Conservation (phyloP, 352 stramenopile species). For the Phytophthora nicotianae region DNA sequence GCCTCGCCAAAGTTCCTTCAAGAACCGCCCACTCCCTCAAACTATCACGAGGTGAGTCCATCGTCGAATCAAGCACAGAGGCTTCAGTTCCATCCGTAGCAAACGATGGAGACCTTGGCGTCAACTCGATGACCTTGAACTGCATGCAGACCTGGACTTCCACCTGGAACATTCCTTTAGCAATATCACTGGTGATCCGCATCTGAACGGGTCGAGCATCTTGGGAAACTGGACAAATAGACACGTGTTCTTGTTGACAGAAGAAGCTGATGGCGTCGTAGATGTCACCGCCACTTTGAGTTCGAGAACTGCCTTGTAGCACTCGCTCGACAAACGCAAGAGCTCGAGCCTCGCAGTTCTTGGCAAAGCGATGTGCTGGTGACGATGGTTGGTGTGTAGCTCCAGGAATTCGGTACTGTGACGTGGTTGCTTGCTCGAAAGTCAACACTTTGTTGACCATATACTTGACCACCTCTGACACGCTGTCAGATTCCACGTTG, state of each 20-base stretch:
- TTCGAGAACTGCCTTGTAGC: slow-evolving; percentile 67
- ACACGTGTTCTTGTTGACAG: slow-evolving; percentile 60
- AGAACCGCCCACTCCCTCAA: slow-evolving; percentile 59
- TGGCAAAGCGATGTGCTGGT: slow-evolving; percentile 40
- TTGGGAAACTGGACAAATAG: slow-evolving; percentile 73
- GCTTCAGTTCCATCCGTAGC: slow-evolving; percentile 1
- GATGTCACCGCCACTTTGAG: slow-evolving; percentile 80
- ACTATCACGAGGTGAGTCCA: slow-evolving; percentile 19
- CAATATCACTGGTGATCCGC: slow-evolving; percentile 23
- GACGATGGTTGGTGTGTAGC: slow-evolving; percentile 27
- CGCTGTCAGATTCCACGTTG: slow-evolving; percentile 36
- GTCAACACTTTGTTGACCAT: slow-evolving; percentile 54
- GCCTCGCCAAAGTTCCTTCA: slow-evolving; percentile 56
- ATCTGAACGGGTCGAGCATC: slow-evolving; percentile 66
- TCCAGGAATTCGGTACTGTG: slow-evolving; percentile 4
- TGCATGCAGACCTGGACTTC: slow-evolving; percentile 73
- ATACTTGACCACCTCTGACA: slow-evolving; percentile 67
- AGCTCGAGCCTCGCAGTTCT: slow-evolving; percentile 53
- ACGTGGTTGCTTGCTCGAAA: slow-evolving; percentile 34
- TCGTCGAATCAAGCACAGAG: not conserved
- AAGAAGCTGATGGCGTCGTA: slow-evolving; percentile 84
- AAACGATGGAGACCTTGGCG: slow-evolving; percentile 24
- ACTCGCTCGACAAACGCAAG: slow-evolving; percentile 77
- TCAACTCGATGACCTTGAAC: slow-evolving; percentile 74
- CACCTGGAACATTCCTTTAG: slow-evolving; percentile 48